Evolutionary conservation across 306 rosid species (phyloP).

Genomic region (Senna tora): DNA sequence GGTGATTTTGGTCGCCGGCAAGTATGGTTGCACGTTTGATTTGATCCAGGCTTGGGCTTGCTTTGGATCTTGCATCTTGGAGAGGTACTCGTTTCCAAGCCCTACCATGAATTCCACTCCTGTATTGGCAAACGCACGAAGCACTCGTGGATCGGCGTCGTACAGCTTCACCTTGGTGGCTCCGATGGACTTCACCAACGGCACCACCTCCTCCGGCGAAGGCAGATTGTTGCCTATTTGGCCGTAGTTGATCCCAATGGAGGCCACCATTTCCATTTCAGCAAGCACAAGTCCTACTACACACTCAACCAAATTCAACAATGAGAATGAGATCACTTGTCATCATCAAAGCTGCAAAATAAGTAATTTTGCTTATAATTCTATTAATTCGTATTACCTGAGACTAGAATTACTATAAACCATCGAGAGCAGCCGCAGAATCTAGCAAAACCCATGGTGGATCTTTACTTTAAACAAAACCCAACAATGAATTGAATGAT

Average conservation of each 20-base stretch:
- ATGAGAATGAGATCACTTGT: not conserved
- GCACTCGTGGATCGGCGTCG: constrained; percentile 83
- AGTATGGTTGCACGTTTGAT: constrained; percentile 64
- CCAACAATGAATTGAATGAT: not conserved
- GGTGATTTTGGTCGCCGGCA: constrained; percentile 79
- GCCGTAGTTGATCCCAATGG: constrained; percentile 92
- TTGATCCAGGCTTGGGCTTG: constrained; percentile 82
- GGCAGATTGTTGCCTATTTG: constrained; percentile 94
- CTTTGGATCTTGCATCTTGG: constrained; percentile 64
- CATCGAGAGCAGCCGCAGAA: constrained; percentile 15
- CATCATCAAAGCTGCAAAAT: not conserved
- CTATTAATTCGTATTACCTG: constrained; percentile 32
- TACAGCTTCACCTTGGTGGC: constrained; percentile 88
- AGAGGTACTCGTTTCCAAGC: constrained; percentile 71
- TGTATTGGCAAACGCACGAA: constrained; percentile 74
- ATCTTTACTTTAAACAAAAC: not conserved
- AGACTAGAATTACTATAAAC: constrained; percentile 17
- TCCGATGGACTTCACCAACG: constrained; percentile 74
- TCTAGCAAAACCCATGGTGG: constrained; percentile 49
- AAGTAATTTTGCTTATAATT: not conserved
- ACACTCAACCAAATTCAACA: not conserved
- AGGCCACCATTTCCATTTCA: constrained; percentile 31
- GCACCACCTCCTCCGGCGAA: constrained; percentile 59
- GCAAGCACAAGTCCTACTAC: constrained; percentile 42
- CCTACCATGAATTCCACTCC: constrained; percentile 83